Evolutionary conservation across 257 asterid species (phyloP).

Genomic region (Leptodermis oblonga): DNA sequence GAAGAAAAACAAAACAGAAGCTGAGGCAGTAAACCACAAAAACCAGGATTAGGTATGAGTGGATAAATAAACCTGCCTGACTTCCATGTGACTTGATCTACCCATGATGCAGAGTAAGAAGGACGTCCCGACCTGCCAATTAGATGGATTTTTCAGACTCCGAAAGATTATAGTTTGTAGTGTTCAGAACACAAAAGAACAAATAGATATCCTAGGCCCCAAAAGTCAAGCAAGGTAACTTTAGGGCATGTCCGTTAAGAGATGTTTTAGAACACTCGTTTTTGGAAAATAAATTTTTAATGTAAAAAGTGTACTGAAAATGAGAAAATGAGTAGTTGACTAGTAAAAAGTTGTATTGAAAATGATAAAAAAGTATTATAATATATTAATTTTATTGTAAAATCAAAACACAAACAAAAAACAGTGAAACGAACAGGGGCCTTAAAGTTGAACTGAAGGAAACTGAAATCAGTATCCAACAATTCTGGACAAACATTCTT

Average conservation of each 20-base stretch:
- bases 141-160: constrained; percentile 15
- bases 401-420: too few species aligned
- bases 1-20: not conserved
- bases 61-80: constrained; percentile 62
- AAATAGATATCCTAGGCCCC: not conserved
- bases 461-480: constrained; percentile 20
- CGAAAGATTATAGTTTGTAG: constrained; percentile 7
- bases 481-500: constrained; percentile 19
- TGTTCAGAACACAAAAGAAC: too few species aligned
- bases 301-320: too few species aligned
- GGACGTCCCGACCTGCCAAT: constrained; percentile 78
- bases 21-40: not conserved
- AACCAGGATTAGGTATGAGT: constrained; percentile 5
- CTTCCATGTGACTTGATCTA: constrained; percentile 92
- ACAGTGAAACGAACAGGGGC: too few species aligned
- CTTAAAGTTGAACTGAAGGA: not conserved
- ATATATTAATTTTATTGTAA: too few species aligned
- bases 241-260: too few species aligned
- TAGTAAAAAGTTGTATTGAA: too few species aligned
- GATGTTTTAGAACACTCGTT: too few species aligned
- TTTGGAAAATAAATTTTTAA: too few species aligned
- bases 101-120: constrained; percentile 70
- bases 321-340: too few species aligned
- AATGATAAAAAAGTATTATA: too few species aligned
- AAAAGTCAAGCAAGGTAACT: constrained; percentile 6